Evolutionary conservation across 2,329 filamentous ascomycete genomes (phyloP), one percentile per base, ranked within the genome.

Genomic region (Penicillium fuscoglaucum): DNA sequence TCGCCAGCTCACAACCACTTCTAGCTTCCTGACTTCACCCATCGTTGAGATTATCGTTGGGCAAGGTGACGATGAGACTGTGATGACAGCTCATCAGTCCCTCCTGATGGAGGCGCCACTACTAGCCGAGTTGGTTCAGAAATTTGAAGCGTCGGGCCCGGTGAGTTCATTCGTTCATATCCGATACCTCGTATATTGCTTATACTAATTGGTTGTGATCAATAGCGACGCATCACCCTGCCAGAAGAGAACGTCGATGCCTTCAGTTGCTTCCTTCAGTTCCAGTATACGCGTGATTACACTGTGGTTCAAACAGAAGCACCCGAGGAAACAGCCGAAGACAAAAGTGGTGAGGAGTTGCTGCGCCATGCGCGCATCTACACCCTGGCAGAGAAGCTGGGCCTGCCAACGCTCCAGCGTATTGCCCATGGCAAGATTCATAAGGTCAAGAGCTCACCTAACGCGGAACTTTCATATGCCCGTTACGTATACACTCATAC

Each of bases 381-480:
- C 80, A 96, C 91, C 0, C 82, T 97, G 26, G 92, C 91, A 26
- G 89, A 92, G 68, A 91, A 89, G 76, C 87, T 95, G 61, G 84
- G 86, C 41, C 78, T 91, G 48, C 77, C 81, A 0, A 79, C 80
- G 10, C 85, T 97, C 62, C 90, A 90, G 75, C 84, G 82, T 19
- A 86, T 96, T 29, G 89, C 92, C 2, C 90, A 90, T 72, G 87
- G 85, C 72, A 97, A 97, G 81, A 96, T 97, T 69, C 91, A 96
- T 80, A 90, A 90, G 73, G 90, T 96, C 69, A 89, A 92, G 71
- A 91, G 89, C 45, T 96, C 90, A 0, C 91, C 91, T 37, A 89
- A 88, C 77, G 93, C 91, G 74, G 93, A 97, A 80, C 93, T 97
- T 70, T 86, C 88, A 28, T 97, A 96, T 75, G 93, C 93, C 9